These are phyloP conservation scores for Pythium phragmiticola DNA, from an alignment of 352 stramenopile genomes.

Conservation along the genomic window DNA sequence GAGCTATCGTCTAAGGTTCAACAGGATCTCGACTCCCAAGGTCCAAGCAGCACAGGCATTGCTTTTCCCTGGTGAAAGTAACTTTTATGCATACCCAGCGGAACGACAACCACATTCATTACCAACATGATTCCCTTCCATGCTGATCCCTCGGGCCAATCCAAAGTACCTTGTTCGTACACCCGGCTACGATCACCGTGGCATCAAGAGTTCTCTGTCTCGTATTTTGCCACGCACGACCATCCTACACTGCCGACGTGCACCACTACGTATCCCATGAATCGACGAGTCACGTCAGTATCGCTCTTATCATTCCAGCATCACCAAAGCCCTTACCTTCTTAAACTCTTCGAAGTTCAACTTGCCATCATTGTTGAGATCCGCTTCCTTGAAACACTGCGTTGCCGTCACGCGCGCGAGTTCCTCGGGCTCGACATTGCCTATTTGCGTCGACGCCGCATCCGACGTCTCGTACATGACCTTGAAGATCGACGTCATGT, in stretches of 20 bases:
- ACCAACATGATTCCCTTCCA: constrained; percentile 17
- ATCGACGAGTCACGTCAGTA: background rate
- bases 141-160: constrained; percentile 1
- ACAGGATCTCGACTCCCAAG: background rate
- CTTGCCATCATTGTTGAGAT: constrained; percentile 82
- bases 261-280: constrained; percentile 17
- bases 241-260: constrained; percentile 17
- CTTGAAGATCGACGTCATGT: constrained; percentile 89
- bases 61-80: constrained; percentile 5
- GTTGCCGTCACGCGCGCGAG: constrained; percentile 74
- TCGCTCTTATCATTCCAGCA: background rate
- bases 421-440: constrained; percentile 63
- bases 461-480: constrained; percentile 90
- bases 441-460: constrained; percentile 69
- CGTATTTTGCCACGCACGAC: constrained; percentile 9
- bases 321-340: constrained; percentile 47
- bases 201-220: constrained; percentile 6
- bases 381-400: constrained; percentile 85
- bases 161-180: constrained; percentile 8
- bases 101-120: background rate
- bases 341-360: constrained; percentile 90
- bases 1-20: constrained; percentile 3
- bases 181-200: constrained; percentile 17
- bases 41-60: background rate
- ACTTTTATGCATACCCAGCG: background rate